phyloP scores from a whole-genome alignment of 352 stramenopile genomes.

The Phytophthora crassamura region DNA sequence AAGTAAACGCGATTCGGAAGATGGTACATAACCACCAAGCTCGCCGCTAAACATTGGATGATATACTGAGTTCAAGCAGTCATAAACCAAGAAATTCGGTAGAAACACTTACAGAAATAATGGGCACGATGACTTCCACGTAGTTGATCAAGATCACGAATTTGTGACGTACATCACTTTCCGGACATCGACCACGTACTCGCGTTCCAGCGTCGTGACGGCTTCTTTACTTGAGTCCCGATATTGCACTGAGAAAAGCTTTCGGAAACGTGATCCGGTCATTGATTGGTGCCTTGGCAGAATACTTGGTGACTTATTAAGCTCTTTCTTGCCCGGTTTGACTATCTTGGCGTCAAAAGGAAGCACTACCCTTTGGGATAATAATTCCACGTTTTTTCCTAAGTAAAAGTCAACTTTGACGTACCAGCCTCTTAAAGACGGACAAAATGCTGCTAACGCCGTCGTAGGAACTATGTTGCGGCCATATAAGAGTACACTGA shows the following conservation, averaged over 20 bases:
- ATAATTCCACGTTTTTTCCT: too few relatives aligned
- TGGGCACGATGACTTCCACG: conserved; percentile 42
- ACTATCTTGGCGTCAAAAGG: neutral
- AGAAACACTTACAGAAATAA: conserved; percentile 42
- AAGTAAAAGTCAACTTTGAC: too few relatives aligned
- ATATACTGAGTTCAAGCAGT: neutral
- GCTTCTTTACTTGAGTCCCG: neutral
- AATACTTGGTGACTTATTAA: too few relatives aligned
- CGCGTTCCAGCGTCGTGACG: conserved; percentile 14
- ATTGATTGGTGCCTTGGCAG: neutral
- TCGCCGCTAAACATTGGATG: conserved; percentile 19
- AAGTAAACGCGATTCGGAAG: conserved; percentile 42
- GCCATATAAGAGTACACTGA: too few relatives aligned
- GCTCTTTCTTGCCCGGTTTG: neutral
- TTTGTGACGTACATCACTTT: conserved; percentile 51
- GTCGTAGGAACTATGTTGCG: too few relatives aligned
- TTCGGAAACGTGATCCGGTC: neutral
- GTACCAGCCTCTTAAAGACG: too few relatives aligned
- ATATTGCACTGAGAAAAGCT: neutral
- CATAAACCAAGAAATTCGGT: neutral
- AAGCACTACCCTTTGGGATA: too few relatives aligned
- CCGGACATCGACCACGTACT: conserved; percentile 25
- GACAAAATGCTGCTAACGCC: too few relatives aligned
- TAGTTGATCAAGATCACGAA: conserved; percentile 55
- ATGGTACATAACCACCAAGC: conserved; percentile 35